Base-by-base conservation (phyloP, 2,329 filamentous ascomycete species). In the Mycosphaerelloides madeirae region DNA sequence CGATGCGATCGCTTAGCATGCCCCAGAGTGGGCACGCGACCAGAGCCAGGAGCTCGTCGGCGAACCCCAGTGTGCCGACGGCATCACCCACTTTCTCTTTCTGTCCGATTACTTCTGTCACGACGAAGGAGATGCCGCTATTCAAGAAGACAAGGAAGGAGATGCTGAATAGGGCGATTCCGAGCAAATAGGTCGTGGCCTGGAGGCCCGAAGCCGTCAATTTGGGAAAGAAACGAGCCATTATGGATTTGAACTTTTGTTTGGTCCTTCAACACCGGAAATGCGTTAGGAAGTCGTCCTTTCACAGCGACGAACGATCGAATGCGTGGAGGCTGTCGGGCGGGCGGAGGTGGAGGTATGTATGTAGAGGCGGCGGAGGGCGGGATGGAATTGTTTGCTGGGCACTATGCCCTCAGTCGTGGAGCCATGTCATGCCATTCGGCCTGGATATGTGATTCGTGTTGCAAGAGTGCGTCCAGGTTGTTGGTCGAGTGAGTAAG, bases 111-210 rank as follows among this genome's bases (percentile, higher is more conserved):
- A 88, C 77, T 65, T 91, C 85, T 49, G 86, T 91, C 49, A 94
- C 81, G 47, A 93, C 85, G 68, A 93, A 94, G 43, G 84, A 88
- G 48, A 93, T 76, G 62, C 81, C 84, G 70, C 82, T 85, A 72
- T 93, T 93, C 51, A 94, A 78, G 69, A 94, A 94, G 59, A 94
- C 87, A 54, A 94, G 83, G 70, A 93, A 93, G 43, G 85, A 84
- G 61, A 94, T 93, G 66, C 83, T 87, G 73, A 91, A 91, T 57
- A 94, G 80, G 49, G 85, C 86, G 60, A 93, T 85, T 62, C 83
- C 84, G 53, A 89, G 76, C 29, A 94, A 80, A 65, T 94, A 94
- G 22, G 86, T 85, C 45, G 77, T 65, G 22, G 77, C 72, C 60
- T 83, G 80, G 2, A 71, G 62, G 51, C 69, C 69, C 15, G 72